Base-by-base conservation (phyloP, 2,329 filamentous ascomycete genomes). In the Saccharata proteae region DNA sequence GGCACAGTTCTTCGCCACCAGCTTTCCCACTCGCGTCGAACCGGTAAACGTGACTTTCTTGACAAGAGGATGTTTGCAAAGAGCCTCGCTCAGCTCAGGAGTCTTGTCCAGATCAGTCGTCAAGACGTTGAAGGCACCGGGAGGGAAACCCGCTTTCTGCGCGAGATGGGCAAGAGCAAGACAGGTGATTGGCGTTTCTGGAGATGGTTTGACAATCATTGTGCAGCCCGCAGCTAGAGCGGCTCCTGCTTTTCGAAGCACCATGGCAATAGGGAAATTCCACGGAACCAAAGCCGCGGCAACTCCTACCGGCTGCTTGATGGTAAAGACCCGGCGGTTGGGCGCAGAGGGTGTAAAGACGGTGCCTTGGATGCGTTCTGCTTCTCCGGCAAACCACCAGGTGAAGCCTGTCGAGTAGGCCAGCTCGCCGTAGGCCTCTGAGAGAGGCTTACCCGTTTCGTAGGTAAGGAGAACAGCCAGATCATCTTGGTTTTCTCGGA, bases 251-350 rank as follows among this genome's bases (percentile, higher is more conserved):
- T 54, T 56, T 24, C 32, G 26, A 17, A 52, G 47, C 18, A 51
- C 54, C 20, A 56, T 49, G 6, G 57, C 32, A 8, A 19, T 19
- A 54, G 54, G 13, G 46, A 52, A 32, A 18, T 62, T 59, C 57
- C 58, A 62, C 1, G 58, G 54, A 11, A 57, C 54, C 22, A 63
- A 58, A 3, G 54, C 55, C 4, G 54, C 57, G 6, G 52, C 55
- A 9, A 61, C 59, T 32, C 59, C 56, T 6, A 56, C 39, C 8
- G 59, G 59, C 40, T 61, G 77, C 59, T 86, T 86, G 43, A 85
- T 68, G 0, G 76, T 79, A 38, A 86, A 70, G 3, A 76, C 65
- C 9, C 79, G 64, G 5, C 80, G 62, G 18, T 73, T 71, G 0
- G 79, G 71, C 0, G 70, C 57, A 0, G 77, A 61, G 1, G 75